Evolutionary conservation across 257 asterid genomes (phyloP).

Genomic region (Striga asiatica): DNA sequence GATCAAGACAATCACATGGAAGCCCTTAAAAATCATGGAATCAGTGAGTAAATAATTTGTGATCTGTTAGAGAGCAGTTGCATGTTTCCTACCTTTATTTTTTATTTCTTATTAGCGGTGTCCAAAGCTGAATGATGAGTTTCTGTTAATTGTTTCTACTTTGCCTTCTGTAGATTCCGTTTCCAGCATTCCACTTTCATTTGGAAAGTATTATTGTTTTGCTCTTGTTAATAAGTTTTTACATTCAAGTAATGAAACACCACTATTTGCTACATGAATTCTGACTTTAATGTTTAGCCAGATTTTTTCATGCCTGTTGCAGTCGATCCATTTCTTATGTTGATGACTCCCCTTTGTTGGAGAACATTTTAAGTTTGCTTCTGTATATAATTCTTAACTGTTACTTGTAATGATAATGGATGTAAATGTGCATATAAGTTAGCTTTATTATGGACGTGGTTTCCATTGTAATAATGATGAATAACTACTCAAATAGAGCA

Average conservation of each 20-base stretch:
- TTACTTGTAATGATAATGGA: background rate
- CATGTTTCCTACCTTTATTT: background rate
- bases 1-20: slow-evolving; percentile 90
- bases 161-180: background rate
- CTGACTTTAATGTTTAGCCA: too few relatives aligned
- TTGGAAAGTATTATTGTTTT: background rate
- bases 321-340: too few relatives aligned
- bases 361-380: too few relatives aligned
- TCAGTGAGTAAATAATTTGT: slow-evolving; percentile 36
- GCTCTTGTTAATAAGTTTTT: background rate
- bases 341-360: too few relatives aligned
- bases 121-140: background rate
- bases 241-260: background rate
- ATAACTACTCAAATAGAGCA: background rate
- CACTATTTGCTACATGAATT: background rate
- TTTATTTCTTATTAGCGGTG: background rate
- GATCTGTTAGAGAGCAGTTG: background rate
- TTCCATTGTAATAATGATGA: too few relatives aligned
- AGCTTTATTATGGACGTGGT: too few relatives aligned
- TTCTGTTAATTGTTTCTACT: background rate
- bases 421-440: too few relatives aligned
- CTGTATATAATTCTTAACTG: background rate
- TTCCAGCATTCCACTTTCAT: background rate
- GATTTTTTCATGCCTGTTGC: too few relatives aligned
- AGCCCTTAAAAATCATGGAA: slow-evolving; percentile 70